Percentiles rank a stretch among this genome's conserved stretches.
Evolutionary conservation across 2,329 filamentous ascomycete species (phyloP).

Genomic region (Mycosphaerelloides madeirae): DNA sequence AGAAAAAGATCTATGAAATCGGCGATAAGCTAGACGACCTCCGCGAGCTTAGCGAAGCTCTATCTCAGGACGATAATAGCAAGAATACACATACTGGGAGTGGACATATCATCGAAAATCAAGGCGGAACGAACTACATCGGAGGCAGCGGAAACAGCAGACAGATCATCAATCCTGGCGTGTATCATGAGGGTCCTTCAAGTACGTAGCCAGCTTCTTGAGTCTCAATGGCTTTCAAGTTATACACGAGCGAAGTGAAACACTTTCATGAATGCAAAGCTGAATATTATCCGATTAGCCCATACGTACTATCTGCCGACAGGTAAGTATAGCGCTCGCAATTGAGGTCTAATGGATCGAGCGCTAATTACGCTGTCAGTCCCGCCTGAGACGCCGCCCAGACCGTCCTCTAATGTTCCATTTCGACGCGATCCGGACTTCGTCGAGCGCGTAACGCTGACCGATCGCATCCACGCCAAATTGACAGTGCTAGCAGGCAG

Average conservation of each 20-base stretch:
- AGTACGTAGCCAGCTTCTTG: not conserved
- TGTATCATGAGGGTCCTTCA: not conserved
- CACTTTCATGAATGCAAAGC: too few relatives aligned
- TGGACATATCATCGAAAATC: conserved; percentile 2
- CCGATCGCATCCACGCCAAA: not conserved
- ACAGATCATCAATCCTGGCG: not conserved
- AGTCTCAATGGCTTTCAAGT: too few relatives aligned
- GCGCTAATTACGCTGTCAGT: too few relatives aligned
- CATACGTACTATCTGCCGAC: too few relatives aligned
- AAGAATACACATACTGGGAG: conserved; percentile 1
- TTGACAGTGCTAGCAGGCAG: not conserved
- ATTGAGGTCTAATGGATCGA: too few relatives aligned
- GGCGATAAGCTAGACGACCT: conserved; percentile 9
- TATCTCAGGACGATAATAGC: conserved; percentile 2
- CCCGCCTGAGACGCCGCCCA: too few relatives aligned
- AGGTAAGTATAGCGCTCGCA: too few relatives aligned
- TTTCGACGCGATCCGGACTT: too few relatives aligned
- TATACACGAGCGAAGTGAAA: too few relatives aligned
- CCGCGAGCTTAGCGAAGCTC: not conserved
- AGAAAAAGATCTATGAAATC: conserved; percentile 8
- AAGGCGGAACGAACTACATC: conserved; percentile 6
- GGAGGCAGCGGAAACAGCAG: not conserved
- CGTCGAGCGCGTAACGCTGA: too few relatives aligned
- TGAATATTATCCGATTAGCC: too few relatives aligned
- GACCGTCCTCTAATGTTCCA: too few relatives aligned